A percentile compares a stretch with the other conserved stretches of the same genome.
Evolutionary conservation across 176 grass and related monocot species (phyloP).

Genomic region (Dactylis glomerata): DNA sequence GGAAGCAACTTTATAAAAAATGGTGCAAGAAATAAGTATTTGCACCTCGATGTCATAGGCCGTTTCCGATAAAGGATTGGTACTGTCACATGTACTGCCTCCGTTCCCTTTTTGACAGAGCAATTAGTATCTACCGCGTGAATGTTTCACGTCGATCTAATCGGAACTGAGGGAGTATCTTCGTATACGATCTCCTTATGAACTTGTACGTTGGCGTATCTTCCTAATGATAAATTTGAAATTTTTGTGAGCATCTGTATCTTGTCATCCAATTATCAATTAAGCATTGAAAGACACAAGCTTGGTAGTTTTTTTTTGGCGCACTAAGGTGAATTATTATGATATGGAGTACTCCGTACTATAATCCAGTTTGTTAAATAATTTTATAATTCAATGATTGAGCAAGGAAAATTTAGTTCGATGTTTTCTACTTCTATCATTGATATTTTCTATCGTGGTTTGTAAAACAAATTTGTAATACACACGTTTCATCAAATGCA

Average conservation of each 20-base stretch:
- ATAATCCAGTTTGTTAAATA: background rate
- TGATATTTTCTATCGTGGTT: background rate
- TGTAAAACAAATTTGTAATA: background rate
- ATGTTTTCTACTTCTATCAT: background rate
- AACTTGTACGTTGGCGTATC: no score
- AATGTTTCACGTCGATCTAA: no score
- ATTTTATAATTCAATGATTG: background rate
- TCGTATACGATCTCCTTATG: background rate
- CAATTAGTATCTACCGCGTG: no score
- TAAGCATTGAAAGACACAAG: background rate
- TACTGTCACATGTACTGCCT: background rate
- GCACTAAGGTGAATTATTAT: background rate
- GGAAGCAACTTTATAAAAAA: background rate
- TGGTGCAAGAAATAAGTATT: background rate
- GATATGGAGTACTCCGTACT: no score
- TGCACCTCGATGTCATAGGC: background rate
- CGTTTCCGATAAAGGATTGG: background rate
- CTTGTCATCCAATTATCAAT: background rate
- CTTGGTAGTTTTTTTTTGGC: background rate
- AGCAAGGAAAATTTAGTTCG: background rate
- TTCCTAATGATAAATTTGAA: background rate
- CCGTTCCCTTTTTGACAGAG: no score
- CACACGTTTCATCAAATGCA: background rate
- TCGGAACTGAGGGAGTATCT: no score
- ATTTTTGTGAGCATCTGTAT: background rate